Evolutionary conservation across 2,329 filamentous ascomycete genomes (phyloP).

Genomic region (Ascomycota sp.): DNA sequence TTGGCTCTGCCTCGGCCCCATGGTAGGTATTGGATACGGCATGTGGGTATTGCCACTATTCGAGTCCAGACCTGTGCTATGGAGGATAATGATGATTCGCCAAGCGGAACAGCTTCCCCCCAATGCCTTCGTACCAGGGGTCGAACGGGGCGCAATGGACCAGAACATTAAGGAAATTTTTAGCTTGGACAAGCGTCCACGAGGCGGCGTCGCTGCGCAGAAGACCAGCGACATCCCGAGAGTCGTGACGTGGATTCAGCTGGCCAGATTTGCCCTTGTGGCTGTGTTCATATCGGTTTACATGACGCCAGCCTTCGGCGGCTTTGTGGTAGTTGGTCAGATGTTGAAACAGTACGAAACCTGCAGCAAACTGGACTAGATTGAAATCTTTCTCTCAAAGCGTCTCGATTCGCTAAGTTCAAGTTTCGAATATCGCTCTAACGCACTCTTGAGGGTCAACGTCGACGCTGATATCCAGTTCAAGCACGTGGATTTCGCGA

Average conservation of each 20-base stretch:
- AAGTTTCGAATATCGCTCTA: no score
- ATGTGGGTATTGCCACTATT: background rate
- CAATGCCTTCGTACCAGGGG: background rate
- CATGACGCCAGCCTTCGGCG: slow-evolving; percentile 1
- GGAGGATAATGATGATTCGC: background rate
- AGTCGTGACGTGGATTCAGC: background rate
- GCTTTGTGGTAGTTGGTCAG: slow-evolving; percentile 1
- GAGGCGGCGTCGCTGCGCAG: background rate
- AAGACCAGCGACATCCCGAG: background rate
- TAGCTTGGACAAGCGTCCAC: no score
- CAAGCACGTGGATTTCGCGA: no score
- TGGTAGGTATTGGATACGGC: slow-evolving; percentile 1
- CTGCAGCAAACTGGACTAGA: background rate
- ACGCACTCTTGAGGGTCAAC: no score
- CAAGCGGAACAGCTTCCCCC: background rate
- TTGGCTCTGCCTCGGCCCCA: slow-evolving; percentile 1
- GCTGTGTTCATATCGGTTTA: background rate
- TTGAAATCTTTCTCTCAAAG: no score
- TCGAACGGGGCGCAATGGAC: background rate
- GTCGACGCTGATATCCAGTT: no score
- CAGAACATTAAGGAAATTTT: background rate
- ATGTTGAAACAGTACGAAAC: slow-evolving; percentile 1
- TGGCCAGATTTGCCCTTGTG: background rate
- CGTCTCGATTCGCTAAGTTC: no score
- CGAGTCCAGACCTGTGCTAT: slow-evolving; percentile 1